Base-by-base conservation (phyloP, 202 grass and related monocot genomes). In the Setaria italica region DNA sequence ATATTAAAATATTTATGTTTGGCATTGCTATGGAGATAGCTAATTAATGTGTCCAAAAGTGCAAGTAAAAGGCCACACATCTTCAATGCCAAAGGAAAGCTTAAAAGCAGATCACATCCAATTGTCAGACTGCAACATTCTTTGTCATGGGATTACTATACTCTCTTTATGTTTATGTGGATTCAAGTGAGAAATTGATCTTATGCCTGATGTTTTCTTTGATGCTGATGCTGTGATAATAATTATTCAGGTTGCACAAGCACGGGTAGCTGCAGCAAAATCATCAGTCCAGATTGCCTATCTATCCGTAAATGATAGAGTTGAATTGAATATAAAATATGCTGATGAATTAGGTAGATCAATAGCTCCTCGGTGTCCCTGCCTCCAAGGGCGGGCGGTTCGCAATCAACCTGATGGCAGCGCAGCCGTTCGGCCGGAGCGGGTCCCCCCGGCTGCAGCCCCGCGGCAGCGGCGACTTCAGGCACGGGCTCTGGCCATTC, bases 291-390 rank as follows among this genome's bases (percentile, higher is more conserved):
- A 98, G 69, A 85, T 86, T 64, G 85, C 79, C 35, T 82, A 87
- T 89, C 86, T 95, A 72, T 85, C 88, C 15, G 41, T 94, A 83
- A 83, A 87, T 86, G 91, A 90, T 82, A 89, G 89, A 88, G 65
- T 94, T 85, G 86, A 94, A 72, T 85, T 98, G 86, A 87, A 90
- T 80, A 76, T 95, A 85, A 83, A 89, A 67, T 98, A 94, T 88
- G 84, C 80, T 85, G 95, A 98, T 91, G 88, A 94, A 93, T 94
- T 98, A 92, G 93, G 95, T 98, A 92, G 33, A 80, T 70, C 33
- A 81, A 20, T 51, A 66, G 48, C 50, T 6, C 39, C 39, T 41
- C 25, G 25, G 25, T 25, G 25, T 25, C 25, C 25, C 25, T 25
- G 25, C 25, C 25, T 41, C 39, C 39, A 41, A 41, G 39, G 93